Evolutionary conservation across 2,329 filamentous ascomycete genomes (phyloP).

Genomic region (Coniosporium tulheliwenetii): DNA sequence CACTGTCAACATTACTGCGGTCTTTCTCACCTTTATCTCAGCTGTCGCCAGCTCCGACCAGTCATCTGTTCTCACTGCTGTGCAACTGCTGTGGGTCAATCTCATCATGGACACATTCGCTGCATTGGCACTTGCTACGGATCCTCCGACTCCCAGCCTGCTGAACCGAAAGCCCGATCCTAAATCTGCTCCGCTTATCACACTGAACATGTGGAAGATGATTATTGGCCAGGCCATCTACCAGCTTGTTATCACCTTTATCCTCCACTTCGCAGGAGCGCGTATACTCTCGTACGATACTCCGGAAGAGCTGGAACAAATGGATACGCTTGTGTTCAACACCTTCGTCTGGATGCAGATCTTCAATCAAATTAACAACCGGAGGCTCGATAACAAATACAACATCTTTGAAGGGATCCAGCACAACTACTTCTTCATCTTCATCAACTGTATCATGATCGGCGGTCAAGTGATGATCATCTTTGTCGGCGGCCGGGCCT

Average conservation of each 20-base stretch:
- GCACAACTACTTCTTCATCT: conserved; percentile 78
- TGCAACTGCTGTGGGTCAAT: conserved; percentile 92
- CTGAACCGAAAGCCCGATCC: conserved; percentile 65
- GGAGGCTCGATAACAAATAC: conserved; percentile 83
- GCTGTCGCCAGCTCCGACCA: conserved; percentile 58
- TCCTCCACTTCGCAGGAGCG: conserved; percentile 62
- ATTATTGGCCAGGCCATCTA: conserved; percentile 86
- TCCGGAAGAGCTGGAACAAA: conserved; percentile 32
- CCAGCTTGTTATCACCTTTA: conserved; percentile 63
- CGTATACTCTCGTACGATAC: conserved; percentile 44
- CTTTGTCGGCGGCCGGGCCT: conserved; percentile 68
- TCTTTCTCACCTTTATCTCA: conserved; percentile 74
- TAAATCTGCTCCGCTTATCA: conserved; percentile 64
- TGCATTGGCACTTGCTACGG: conserved; percentile 74
- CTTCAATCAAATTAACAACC: conserved; percentile 96
- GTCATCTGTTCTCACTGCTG: conserved; percentile 65
- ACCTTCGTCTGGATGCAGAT: conserved; percentile 99
- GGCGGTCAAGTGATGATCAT: conserved; percentile 82
- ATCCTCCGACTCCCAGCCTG: conserved; percentile 71
- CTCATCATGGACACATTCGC: conserved; percentile 96
- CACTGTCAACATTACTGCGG: conserved; percentile 84
- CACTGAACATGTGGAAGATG: conserved; percentile 98
- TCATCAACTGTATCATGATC: conserved; percentile 74
- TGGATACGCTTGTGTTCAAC: conserved; percentile 84
- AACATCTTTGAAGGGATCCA: conserved; percentile 87